Base-by-base conservation (phyloP, 768 basidiomycete genomes). In the Suillus spraguei region DNA sequence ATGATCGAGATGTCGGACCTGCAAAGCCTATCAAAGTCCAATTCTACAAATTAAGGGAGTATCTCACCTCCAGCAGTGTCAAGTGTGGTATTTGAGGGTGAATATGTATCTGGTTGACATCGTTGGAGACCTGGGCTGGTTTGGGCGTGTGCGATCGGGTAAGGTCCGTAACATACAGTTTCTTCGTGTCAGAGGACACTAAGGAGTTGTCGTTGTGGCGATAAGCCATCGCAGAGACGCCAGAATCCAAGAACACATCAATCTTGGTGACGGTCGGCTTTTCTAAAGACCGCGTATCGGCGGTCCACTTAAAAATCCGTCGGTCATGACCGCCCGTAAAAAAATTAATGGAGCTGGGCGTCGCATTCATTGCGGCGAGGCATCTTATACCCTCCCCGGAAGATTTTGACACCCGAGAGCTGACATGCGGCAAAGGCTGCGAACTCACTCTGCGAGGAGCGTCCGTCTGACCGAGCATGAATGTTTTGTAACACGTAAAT, bases 321-420 rank as follows among this genome's bases (percentile, higher is more conserved):
- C 81, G 80, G 72, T 85, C 82, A 67, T 80, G 75, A 35, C 81
- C 83, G 60, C 82, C 83, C 41, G 83, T 79, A 62, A 84, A 76
- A 71, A 86, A 85, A 68, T 69, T 72, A 68, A 74, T 63, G 63
- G 69, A 67, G 65, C 69, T 72, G 63, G 60, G 64, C 55, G 72
- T 61, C 49, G 70, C 69, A 63, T 69, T 73, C 62, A 77, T 72
- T 49, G 80, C 72, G 63, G 80, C 77, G 66, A 85, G 79, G 70
- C 80, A 78, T 60, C 72, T 81, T 36, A 84, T 74, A 54, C 81
- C 79, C 66, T 71, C 67, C 60, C 71, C 60, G 59, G 59, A 54
- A 49, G 66, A 68, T 64, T 65, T 63, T 67, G 66, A 65, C 70
- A 66, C 64, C 67, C 38, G 72, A 61, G 66, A 64, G 50, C 52